Evolutionary conservation across 2,329 filamentous ascomycete genomes (phyloP).

Genomic region (Chrysoporthe cubensis): DNA sequence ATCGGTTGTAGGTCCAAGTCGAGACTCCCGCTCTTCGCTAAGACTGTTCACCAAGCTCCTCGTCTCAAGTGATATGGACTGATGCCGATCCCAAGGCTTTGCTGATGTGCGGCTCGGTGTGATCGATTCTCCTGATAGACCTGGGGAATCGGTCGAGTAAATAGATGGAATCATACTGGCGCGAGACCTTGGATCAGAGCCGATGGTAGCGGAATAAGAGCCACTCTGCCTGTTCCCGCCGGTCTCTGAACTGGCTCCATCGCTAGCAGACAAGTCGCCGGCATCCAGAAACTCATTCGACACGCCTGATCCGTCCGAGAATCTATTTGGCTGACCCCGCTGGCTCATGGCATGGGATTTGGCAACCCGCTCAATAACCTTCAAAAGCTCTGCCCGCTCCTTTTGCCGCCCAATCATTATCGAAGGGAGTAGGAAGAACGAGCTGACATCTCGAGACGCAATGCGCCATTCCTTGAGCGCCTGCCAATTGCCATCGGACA

Average conservation of each 20-base stretch:
- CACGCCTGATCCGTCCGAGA: slow-evolving; percentile 59
- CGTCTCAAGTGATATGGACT: slow-evolving; percentile 54
- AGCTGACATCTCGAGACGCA: slow-evolving; percentile 84
- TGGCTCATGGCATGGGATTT: slow-evolving; percentile 61
- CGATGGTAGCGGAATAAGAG: slow-evolving; percentile 52
- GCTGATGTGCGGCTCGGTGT: slow-evolving; percentile 41
- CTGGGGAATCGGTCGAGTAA: slow-evolving; percentile 43
- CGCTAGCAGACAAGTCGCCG: slow-evolving; percentile 59
- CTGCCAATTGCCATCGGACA: slow-evolving; percentile 74
- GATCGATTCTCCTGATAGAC: slow-evolving; percentile 47
- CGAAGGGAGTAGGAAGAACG: slow-evolving; percentile 85
- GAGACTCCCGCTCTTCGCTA: slow-evolving; percentile 46
- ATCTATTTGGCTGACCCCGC: slow-evolving; percentile 47
- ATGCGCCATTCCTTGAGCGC: slow-evolving; percentile 76
- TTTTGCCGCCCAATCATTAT: slow-evolving; percentile 78
- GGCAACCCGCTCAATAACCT: slow-evolving; percentile 76
- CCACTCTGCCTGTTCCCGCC: slow-evolving; percentile 53
- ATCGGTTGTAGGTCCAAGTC: slow-evolving; percentile 48
- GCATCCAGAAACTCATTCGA: slow-evolving; percentile 53
- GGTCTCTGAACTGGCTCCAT: slow-evolving; percentile 62
- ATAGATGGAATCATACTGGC: slow-evolving; percentile 47
- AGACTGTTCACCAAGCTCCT: slow-evolving; percentile 51
- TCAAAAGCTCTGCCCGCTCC: slow-evolving; percentile 72
- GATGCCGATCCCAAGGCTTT: slow-evolving; percentile 57
- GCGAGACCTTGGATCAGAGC: slow-evolving; percentile 47